Base-by-base conservation (phyloP, 192 early-diverging fungal species). In the Entophlyctis luteolus region DNA sequence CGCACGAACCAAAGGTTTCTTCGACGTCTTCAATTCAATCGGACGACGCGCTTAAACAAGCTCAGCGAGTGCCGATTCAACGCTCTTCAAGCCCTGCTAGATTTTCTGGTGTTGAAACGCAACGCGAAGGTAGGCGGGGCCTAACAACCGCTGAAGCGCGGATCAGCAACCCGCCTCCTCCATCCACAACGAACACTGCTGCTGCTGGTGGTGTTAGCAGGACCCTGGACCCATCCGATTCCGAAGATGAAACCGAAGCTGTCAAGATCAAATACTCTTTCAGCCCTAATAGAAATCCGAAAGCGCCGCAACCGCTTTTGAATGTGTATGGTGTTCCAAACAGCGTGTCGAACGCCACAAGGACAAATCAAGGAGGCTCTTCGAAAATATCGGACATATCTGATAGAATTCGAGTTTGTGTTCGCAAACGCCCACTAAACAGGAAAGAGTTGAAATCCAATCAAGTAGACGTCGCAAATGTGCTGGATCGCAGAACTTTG, bases 351-450 rank as follows among this genome's bases (percentile, higher is more conserved):
- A 54, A 74, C 56, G 6, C 37, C 63, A 31, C 54, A 2, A n/a
- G n/a, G n/a, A n/a, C n/a, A n/a, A n/a, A n/a, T n/a, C n/a, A n/a
- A n/a, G n/a, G n/a, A n/a, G 42, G 32, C 47, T 8, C 47, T 20
- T 14, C 20, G 42, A 39, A 53, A 23, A 37, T 39, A 5, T 54
- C 59, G 34, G 86, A 88, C 58, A 77, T 92, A 37, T 80, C 79
- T 29, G 92, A 95, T 62, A 86, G 91, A 52, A 99, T 99, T 68
- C 88, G 94, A 57, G 96, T 99, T 33, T 97, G 95, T 65, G 95
- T 99, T 22, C 83, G 96, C 42, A 99, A 99, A 73, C 78, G 96
- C 23, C 96, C 96, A 14, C 78, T 99, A 48, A 94, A 83, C 82
- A 81, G 81, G 49, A 95, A 94, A 72, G 96, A 99, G 74, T 60